These are phyloP conservation scores for Hagleromyces aurorensis DNA, from an alignment of 805 yeast genomes.

Conservation along the genomic window DNA sequence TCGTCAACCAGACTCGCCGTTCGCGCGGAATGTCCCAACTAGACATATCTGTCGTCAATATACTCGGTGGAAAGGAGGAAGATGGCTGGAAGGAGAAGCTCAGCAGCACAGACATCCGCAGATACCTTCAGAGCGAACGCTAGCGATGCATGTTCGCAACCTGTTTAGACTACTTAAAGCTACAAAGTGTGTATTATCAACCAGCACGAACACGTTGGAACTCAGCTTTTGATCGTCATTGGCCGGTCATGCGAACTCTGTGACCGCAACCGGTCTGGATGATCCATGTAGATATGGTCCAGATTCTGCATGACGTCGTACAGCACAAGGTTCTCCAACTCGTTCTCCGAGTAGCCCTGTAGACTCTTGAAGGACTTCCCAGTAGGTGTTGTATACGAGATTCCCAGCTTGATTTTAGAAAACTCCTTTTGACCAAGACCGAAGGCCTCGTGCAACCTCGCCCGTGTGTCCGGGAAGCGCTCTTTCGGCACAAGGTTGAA, in stretches of 20 bases:
- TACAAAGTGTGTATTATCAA: too few species aligned
- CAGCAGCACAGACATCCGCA: slow-evolving; percentile 88
- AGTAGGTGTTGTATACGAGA: slow-evolving; percentile 26
- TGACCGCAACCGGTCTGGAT: slow-evolving; percentile 71
- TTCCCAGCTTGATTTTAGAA: slow-evolving; percentile 54
- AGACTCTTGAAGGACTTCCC: slow-evolving; percentile 33
- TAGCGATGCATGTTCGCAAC: too few species aligned
- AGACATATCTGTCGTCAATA: slow-evolving; percentile 45
- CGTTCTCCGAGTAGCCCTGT: slow-evolving; percentile 45
- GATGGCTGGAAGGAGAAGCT: slow-evolving; percentile 62
- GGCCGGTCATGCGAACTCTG: slow-evolving; percentile 48
- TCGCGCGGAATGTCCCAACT: slow-evolving; percentile 48
- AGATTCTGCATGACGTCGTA: slow-evolving; percentile 45
- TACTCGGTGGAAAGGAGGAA: slow-evolving; percentile 55
- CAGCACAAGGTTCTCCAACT: slow-evolving; percentile 35
- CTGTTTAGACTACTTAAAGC: too few species aligned
- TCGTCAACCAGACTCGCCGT: slow-evolving; percentile 57
- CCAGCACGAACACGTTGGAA: too few species aligned
- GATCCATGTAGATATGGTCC: slow-evolving; percentile 71
- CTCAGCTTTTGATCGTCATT: slow-evolving; percentile 44
- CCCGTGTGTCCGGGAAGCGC: slow-evolving; percentile 49
- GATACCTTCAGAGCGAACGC: too few species aligned
- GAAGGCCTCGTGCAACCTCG: slow-evolving; percentile 56
- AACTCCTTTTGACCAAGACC: slow-evolving; percentile 79
- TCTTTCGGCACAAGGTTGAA: slow-evolving; percentile 69